phyloP scores from a whole-genome alignment of 2,329 filamentous ascomycete genomes.

The Cladosporium oxysporum region DNA sequence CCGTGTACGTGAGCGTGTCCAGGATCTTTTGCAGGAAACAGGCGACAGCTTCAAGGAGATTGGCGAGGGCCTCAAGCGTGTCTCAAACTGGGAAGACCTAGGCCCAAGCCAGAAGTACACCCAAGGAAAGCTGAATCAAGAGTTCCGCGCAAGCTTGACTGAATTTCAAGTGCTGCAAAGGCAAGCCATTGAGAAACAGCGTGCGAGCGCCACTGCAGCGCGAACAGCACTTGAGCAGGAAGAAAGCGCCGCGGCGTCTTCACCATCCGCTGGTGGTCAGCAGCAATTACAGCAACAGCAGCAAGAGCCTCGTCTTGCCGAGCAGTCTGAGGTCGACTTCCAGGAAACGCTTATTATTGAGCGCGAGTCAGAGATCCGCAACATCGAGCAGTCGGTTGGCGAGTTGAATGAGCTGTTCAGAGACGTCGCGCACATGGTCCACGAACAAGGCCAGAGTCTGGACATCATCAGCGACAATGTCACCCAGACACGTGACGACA shows the following conservation, averaged over 20 bases:
- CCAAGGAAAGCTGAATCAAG: slow-evolving; percentile 89
- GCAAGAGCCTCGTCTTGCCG: slow-evolving; percentile 76
- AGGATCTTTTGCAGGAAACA: slow-evolving; percentile 83
- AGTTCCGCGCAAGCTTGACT: slow-evolving; percentile 83
- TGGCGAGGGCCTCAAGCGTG: slow-evolving; percentile 89
- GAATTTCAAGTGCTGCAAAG: slow-evolving; percentile 95
- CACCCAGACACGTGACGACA: slow-evolving; percentile 77
- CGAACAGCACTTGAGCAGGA: slow-evolving; percentile 71
- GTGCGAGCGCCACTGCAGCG: slow-evolving; percentile 79
- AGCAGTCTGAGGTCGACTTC: slow-evolving; percentile 95
- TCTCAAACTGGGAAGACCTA: slow-evolving; percentile 69
- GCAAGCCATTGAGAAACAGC: slow-evolving; percentile 86
- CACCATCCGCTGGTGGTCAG: slow-evolving; percentile 50
- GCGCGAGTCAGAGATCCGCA: slow-evolving; percentile 93
- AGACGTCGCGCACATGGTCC: slow-evolving; percentile 96
- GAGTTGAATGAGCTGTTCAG: slow-evolving; percentile 96
- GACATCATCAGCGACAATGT: slow-evolving; percentile 89
- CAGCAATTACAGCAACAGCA: slow-evolving; percentile 54
- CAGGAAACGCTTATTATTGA: slow-evolving; percentile 94
- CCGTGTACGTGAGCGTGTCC: slow-evolving; percentile 84
- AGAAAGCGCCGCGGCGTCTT: slow-evolving; percentile 33
- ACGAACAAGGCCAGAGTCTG: slow-evolving; percentile 86
- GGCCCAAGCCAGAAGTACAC: slow-evolving; percentile 96
- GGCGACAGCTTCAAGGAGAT: slow-evolving; percentile 85
- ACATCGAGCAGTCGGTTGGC: slow-evolving; percentile 94